These are phyloP conservation scores for Trichophyton equinum DNA, from an alignment of 2,329 filamentous ascomycete species.

Conservation along the genomic window DNA sequence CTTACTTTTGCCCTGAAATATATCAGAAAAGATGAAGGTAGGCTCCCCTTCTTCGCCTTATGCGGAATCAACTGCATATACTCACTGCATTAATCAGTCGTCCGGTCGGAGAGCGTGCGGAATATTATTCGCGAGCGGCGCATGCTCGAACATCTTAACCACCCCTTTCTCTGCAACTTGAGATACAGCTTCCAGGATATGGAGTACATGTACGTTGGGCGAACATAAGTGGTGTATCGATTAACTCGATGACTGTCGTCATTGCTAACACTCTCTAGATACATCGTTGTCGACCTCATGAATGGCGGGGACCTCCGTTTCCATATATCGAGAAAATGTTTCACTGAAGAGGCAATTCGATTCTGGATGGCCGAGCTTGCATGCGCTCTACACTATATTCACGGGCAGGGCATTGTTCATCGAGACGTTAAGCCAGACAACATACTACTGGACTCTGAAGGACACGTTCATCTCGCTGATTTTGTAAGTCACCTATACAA, in stretches of 20 bases:
- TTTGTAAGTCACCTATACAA: constrained; percentile 52
- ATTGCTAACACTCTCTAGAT: constrained; percentile 37
- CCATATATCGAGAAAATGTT: constrained; percentile 94
- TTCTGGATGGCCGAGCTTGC: constrained; percentile 96
- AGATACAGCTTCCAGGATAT: constrained; percentile 99
- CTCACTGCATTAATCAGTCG: constrained; percentile 47
- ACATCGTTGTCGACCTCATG: constrained; percentile 96
- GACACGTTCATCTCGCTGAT: constrained; percentile 93
- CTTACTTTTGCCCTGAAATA: constrained; percentile 95
- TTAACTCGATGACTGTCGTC: neutral
- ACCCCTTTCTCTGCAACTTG: constrained; percentile 95
- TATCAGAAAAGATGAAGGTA: constrained; percentile 96
- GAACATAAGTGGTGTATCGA: neutral
- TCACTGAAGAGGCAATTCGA: constrained; percentile 89
- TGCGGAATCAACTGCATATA: neutral
- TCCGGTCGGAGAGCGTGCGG: constrained; percentile 91
- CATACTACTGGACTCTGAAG: constrained; percentile 72
- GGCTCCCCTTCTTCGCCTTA: constrained; percentile 20
- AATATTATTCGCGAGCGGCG: constrained; percentile 96
- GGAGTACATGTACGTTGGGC: constrained; percentile 72
- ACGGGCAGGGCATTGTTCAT: constrained; percentile 77
- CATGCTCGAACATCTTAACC: constrained; percentile 96
- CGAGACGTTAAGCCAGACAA: constrained; percentile 89
- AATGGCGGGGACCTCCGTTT: constrained; percentile 92
- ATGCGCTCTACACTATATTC: constrained; percentile 79